Evolutionary conservation across 257 asterid genomes (phyloP).

Genomic region (Eucommia ulmoides): DNA sequence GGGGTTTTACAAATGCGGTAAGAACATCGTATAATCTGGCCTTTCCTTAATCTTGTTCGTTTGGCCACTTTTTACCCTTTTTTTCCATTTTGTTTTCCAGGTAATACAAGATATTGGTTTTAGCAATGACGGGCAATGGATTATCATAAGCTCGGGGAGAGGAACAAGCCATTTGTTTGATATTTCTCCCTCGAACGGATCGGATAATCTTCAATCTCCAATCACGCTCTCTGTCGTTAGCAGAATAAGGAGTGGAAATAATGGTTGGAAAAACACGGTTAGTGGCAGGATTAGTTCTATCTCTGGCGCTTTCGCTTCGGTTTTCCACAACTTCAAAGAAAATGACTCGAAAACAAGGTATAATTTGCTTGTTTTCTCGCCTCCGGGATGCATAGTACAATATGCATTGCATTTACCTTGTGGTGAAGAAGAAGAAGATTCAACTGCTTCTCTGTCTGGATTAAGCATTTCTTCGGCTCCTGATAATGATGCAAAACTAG

Average conservation of each 20-base stretch:
- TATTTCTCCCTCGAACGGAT: slow-evolving; percentile 50
- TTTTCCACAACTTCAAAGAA: slow-evolving; percentile 44
- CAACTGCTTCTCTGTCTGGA: background rate
- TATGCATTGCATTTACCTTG: slow-evolving; percentile 45
- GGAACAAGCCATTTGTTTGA: slow-evolving; percentile 92
- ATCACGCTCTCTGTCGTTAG: background rate
- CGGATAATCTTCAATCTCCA: slow-evolving; percentile 13
- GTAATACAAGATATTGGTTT: slow-evolving; percentile 90
- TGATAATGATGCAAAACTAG: background rate
- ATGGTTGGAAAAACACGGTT: slow-evolving; percentile 53
- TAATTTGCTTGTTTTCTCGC: slow-evolving; percentile 71
- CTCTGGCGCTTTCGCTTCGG: slow-evolving; percentile 55
- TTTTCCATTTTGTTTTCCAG: slow-evolving; percentile 25
- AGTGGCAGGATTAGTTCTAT: slow-evolving; percentile 46
- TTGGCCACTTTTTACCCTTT: background rate
- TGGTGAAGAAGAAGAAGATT: background rate
- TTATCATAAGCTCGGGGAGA: slow-evolving; percentile 46
- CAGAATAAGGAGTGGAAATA: slow-evolving; percentile 4
- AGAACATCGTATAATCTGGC: slow-evolving; percentile 12
- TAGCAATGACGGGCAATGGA: slow-evolving; percentile 69
- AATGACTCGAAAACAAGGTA: slow-evolving; percentile 30
- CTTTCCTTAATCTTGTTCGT: background rate
- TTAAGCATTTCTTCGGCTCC: background rate
- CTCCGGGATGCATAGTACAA: slow-evolving; percentile 61
- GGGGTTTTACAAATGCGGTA: slow-evolving; percentile 91